Evolutionary conservation across 75 land plant species (phyloP), one percentile per base, ranked within the genome.

Genomic region (Pinus taeda): DNA sequence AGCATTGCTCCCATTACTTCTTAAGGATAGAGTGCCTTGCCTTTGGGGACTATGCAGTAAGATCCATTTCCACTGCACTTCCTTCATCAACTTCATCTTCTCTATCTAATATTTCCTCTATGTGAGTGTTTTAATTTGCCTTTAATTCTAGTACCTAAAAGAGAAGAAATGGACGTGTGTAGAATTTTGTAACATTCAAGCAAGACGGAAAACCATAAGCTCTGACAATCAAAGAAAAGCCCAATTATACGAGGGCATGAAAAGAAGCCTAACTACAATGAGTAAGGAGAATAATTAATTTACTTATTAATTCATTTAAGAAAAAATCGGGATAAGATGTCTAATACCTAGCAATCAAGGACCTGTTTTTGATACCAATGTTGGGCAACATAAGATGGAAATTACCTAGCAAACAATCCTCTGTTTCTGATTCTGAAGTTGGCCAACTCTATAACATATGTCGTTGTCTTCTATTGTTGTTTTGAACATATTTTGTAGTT

Each of bases 321-420:
- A 11, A n/a, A 71, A 49, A 17, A 75, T 7, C 3, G n/a, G 45
- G 11, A 2, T 15, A 56, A 30, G 22, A 24, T 21, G 4, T 3
- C 20, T 33, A 15, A 9, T 81, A 95, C 99, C 98, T 97, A 95
- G 81, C 98, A 93, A 75, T 95, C 98, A 73, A 97, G 95, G 1
- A 97, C 88, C 81, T 95, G 93, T 62, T 97, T 97, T 69, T 95
- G 96, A 77, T 93, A 95, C 65, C n/a, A n/a, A n/a, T n/a, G n/a
- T n/a, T n/a, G n/a, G n/a, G n/a, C n/a, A n/a, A n/a, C n/a, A n/a
- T n/a, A n/a, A n/a, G n/a, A n/a, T n/a, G n/a, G n/a, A n/a, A n/a
- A n/a, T n/a, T n/a, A n/a, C n/a, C n/a, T n/a, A n/a, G n/a, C n/a
- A n/a, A n/a, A n/a, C n/a, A n/a, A n/a, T n/a, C n/a, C n/a, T n/a